Percentiles rank a stretch among this genome's conserved stretches.
phyloP scores from a whole-genome alignment of 257 asterid genomes.

The Solanum gandarillasii region DNA sequence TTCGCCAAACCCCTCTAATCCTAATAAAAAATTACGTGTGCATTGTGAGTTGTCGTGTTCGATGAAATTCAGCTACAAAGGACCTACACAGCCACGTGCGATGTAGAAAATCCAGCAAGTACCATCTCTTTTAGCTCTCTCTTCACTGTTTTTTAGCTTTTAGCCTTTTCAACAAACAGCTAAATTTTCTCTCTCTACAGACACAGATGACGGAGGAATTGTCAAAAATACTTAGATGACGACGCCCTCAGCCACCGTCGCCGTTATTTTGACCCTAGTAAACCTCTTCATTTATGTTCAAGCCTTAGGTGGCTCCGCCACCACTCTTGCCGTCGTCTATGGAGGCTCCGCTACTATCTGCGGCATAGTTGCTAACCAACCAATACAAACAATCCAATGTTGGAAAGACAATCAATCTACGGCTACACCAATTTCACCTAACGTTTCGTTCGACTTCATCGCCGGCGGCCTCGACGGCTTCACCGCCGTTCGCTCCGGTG shows the following conservation, averaged over 20 bases:
- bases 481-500: slow-evolving; percentile 65
- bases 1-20: too few relatives aligned
- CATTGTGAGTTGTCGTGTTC: background rate
- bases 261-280: slow-evolving; percentile 5
- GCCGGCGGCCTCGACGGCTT: slow-evolving; percentile 57
- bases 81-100: slow-evolving; percentile 1
- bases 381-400: slow-evolving; percentile 56
- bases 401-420: slow-evolving; percentile 28
- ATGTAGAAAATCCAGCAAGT: background rate
- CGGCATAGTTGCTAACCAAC: slow-evolving; percentile 40
- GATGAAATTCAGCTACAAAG: background rate
- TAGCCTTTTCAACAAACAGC: background rate
- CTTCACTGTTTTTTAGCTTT: background rate
- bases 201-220: slow-evolving; percentile 28
- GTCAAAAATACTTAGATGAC: slow-evolving; percentile 34
- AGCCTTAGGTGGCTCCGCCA: slow-evolving; percentile 58
- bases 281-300: slow-evolving; percentile 13
- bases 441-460: slow-evolving; percentile 52
- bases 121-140: background rate
- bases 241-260: slow-evolving; percentile 18
- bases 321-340: slow-evolving; percentile 66
- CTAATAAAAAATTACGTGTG: background rate
- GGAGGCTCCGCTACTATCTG: slow-evolving; percentile 56
- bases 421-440: slow-evolving; percentile 22
- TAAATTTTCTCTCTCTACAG: slow-evolving; percentile 3